phyloP scores from a whole-genome alignment of 495 filamentous ascomycete species.

The Penicillium simplicissimum region DNA sequence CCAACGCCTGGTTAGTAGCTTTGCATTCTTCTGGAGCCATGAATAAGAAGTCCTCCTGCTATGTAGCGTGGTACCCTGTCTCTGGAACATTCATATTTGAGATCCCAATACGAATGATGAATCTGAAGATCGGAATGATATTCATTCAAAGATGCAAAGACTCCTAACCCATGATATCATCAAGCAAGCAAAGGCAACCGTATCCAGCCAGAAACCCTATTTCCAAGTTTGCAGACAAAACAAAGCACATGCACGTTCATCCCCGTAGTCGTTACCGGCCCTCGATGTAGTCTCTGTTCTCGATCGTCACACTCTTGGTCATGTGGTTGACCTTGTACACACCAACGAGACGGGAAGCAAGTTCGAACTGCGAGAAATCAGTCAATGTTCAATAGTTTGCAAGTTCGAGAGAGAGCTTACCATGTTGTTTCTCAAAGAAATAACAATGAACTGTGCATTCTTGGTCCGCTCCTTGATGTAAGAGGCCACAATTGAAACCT shows the following conservation, averaged over 20 bases:
- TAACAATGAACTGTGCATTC: constrained; percentile 99
- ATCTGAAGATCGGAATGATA: constrained; percentile 9
- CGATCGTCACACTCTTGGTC: constrained; percentile 96
- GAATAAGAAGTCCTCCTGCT: too few relatives aligned
- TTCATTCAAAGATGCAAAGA: constrained; percentile 24
- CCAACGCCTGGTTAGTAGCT: too few relatives aligned
- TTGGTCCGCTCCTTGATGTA: constrained; percentile 99
- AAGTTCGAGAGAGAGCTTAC: constrained; percentile 27
- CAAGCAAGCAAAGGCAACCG: constrained; percentile 21
- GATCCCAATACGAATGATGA: neutral
- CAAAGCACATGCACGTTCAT: constrained; percentile 15
- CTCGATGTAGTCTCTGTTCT: constrained; percentile 81
- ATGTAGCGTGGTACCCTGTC: too few relatives aligned
- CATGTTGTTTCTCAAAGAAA: constrained; percentile 98
- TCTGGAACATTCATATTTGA: neutral
- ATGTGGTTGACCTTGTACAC: constrained; percentile 99
- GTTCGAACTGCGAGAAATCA: constrained; percentile 65
- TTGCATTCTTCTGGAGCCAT: too few relatives aligned
- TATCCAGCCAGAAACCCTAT: constrained; percentile 25
- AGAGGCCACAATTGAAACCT: constrained; percentile 97
- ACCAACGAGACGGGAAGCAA: constrained; percentile 87
- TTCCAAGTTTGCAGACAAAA: constrained; percentile 25
- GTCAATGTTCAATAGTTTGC: constrained; percentile 18
- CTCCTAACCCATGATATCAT: constrained; percentile 36
- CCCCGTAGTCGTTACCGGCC: constrained; percentile 35